Percentiles rank a stretch among this genome's conserved stretches.
These are phyloP conservation scores for Talaromyces adpressus DNA, from an alignment of 495 filamentous ascomycete species.

Conservation along the genomic window DNA sequence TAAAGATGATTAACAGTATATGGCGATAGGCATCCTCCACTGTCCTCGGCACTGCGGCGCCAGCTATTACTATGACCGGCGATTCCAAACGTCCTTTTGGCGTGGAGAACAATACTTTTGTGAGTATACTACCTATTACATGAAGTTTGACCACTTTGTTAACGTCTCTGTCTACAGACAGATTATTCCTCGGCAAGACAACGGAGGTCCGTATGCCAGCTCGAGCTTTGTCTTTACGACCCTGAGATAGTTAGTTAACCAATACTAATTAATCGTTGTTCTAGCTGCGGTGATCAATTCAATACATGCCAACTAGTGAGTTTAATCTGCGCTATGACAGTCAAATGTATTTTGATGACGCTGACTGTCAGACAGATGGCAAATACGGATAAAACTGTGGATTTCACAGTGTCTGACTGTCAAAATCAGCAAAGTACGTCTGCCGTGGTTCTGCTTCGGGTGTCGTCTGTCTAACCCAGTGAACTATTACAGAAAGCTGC, in stretches of 20 bases:
- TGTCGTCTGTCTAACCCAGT: neutral
- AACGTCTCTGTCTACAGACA: slow-evolving; percentile 17
- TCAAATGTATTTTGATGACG: neutral
- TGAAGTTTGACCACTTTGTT: slow-evolving; percentile 23
- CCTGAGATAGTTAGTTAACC: neutral
- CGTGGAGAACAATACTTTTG: slow-evolving; percentile 40
- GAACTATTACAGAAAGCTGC: neutral
- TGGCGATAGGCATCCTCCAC: neutral
- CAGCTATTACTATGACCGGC: slow-evolving; percentile 19
- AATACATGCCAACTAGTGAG: slow-evolving; percentile 15
- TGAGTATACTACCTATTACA: slow-evolving; percentile 9
- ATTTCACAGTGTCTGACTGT: slow-evolving; percentile 15
- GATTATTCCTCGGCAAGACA: slow-evolving; percentile 31
- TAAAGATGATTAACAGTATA: neutral
- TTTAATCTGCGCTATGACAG: neutral
- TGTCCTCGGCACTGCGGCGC: neutral
- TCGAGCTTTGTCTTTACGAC: neutral
- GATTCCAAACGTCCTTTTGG: slow-evolving; percentile 34
- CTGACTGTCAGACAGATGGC: slow-evolving; percentile 8
- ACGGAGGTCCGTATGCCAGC: slow-evolving; percentile 13
- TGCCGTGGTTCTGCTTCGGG: neutral
- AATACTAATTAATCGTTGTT: neutral
- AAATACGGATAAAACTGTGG: slow-evolving; percentile 9
- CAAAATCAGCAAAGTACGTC: slow-evolving; percentile 14
- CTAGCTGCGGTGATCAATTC: slow-evolving; percentile 20